These are phyloP conservation scores for Amaranthus tricolor DNA, from an alignment of 179 eudicot species.

Conservation along the genomic window DNA sequence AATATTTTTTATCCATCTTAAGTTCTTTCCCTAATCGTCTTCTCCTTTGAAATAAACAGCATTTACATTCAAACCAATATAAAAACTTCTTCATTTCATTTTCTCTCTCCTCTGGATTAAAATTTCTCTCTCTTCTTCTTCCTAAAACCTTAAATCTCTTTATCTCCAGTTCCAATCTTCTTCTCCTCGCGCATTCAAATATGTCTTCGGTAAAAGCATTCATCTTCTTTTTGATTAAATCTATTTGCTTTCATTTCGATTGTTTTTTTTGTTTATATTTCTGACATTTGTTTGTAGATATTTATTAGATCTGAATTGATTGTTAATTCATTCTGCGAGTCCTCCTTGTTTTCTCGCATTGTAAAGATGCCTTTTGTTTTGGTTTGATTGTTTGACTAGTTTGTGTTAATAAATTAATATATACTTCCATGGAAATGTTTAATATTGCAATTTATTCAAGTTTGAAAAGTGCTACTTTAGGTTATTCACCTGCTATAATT, in stretches of 20 bases:
- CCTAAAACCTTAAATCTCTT: conserved; percentile 4
- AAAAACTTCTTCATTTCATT: background rate
- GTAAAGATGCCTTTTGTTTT: background rate
- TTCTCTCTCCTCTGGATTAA: conserved; percentile 15
- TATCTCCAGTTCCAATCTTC: background rate
- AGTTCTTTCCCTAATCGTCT: background rate
- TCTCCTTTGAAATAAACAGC: conserved; percentile 3
- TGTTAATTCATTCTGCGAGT: background rate
- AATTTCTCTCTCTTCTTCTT: conserved; percentile 14
- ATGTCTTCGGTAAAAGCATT: conserved; percentile 34
- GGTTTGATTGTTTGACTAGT: conserved; percentile 9
- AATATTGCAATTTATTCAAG: conserved; percentile 4
- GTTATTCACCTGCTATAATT: no score
- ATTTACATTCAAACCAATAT: no score
- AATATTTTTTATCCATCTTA: conserved; percentile 6
- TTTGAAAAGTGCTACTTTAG: no score
- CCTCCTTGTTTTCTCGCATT: background rate
- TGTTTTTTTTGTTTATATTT: background rate
- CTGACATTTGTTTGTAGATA: background rate
- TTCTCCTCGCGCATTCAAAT: conserved; percentile 8
- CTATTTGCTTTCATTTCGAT: background rate
- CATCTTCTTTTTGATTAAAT: background rate
- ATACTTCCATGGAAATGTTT: background rate
- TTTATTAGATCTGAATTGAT: conserved; percentile 16
- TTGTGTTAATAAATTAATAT: background rate